These are phyloP conservation scores for Mycena venus DNA, from an alignment of 768 basidiomycete genomes.

Conservation along the genomic window DNA sequence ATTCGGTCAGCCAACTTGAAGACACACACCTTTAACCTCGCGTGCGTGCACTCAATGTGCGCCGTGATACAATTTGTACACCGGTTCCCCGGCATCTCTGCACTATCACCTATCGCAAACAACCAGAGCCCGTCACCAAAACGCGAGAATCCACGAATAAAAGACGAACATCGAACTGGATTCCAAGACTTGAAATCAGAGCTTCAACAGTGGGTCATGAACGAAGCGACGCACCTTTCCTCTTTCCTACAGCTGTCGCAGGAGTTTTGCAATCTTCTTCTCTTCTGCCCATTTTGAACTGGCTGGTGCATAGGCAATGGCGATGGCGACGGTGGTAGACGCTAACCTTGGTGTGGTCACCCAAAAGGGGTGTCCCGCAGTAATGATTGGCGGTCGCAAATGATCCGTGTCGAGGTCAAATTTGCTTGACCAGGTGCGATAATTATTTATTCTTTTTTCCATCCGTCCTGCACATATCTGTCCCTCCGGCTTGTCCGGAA, in stretches of 20 bases:
- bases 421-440: too few species aligned
- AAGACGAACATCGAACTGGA: not conserved
- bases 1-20: not conserved
- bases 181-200: not conserved
- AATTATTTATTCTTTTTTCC: too few species aligned
- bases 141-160: too few species aligned
- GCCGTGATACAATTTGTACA: constrained; percentile 70
- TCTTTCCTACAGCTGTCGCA: constrained; percentile 3
- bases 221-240: not conserved
- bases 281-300: constrained; percentile 1
- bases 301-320: not conserved
- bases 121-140: not conserved
- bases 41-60: constrained; percentile 66
- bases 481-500: too few species aligned
- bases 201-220: too few species aligned
- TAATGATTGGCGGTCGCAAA: too few species aligned
- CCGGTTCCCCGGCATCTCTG: constrained; percentile 63
- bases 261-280: not conserved
- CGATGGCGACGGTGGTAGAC: too few species aligned
- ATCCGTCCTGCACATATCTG: too few species aligned
- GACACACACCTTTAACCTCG: constrained; percentile 60
- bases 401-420: too few species aligned
- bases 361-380: too few species aligned
- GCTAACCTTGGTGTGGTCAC: too few species aligned
- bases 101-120: constrained; percentile 62